A percentile compares a stretch with the other conserved stretches of the same genome.
Evolutionary conservation across 129 eudicot species (phyloP).

Genomic region (Flaveria trinervia): DNA sequence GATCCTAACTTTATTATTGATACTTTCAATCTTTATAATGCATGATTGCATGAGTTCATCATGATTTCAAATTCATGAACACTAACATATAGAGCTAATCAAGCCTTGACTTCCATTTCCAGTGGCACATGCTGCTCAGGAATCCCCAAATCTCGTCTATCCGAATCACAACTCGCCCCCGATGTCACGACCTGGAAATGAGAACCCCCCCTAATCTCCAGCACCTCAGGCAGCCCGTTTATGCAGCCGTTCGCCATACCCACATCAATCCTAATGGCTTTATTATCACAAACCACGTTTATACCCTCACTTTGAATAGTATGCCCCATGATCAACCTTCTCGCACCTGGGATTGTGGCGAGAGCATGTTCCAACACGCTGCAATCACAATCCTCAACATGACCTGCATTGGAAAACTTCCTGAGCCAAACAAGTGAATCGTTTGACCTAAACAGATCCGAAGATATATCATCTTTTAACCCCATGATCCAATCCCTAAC

Average conservation of each 20-base stretch:
- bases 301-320: slow-evolving; percentile 78
- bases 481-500: slow-evolving; percentile 87
- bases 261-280: slow-evolving; percentile 83
- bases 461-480: slow-evolving; percentile 34
- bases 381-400: slow-evolving; percentile 70
- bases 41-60: background rate
- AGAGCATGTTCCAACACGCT: slow-evolving; percentile 69
- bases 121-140: background rate
- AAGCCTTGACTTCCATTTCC: slow-evolving; percentile 31
- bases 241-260: slow-evolving; percentile 81
- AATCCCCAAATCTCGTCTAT: slow-evolving; percentile 22
- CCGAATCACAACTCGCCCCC: slow-evolving; percentile 39
- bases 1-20: slow-evolving; percentile 4
- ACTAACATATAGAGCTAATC: background rate
- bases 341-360: slow-evolving; percentile 77
- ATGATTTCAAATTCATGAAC: background rate
- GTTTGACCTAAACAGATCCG: slow-evolving; percentile 49
- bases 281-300: slow-evolving; percentile 55
- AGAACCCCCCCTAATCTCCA: slow-evolving; percentile 56
- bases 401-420: slow-evolving; percentile 48
- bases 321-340: slow-evolving; percentile 94
- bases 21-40: background rate
- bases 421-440: slow-evolving; percentile 69
- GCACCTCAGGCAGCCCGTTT: slow-evolving; percentile 79
- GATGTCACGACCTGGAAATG: slow-evolving; percentile 63